Evolutionary conservation across 2,329 filamentous ascomycete species (phyloP).

Genomic region (Paecilomyces niveus): DNA sequence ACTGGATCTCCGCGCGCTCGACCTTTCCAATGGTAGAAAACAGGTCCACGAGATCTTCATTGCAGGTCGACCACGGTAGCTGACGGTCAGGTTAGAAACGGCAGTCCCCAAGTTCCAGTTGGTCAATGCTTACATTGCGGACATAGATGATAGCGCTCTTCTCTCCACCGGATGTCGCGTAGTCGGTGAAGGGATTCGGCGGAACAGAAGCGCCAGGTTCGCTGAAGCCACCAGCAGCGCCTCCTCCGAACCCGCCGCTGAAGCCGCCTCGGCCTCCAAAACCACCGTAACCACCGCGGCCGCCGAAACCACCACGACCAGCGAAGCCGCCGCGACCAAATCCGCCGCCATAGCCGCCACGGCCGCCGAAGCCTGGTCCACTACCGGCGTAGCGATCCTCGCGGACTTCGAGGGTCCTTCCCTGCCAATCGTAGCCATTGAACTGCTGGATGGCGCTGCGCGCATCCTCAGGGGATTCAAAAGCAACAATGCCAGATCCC

Average conservation of each 20-base stretch:
- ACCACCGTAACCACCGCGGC: slow-evolving; percentile 42
- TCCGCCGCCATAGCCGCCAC: slow-evolving; percentile 27
- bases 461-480: slow-evolving; percentile 89
- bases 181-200: slow-evolving; percentile 89
- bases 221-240: slow-evolving; percentile 18
- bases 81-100: slow-evolving; percentile 34
- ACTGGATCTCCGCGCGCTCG: slow-evolving; percentile 97
- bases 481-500: slow-evolving; percentile 94
- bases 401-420: slow-evolving; percentile 83
- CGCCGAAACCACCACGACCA: slow-evolving; percentile 52
- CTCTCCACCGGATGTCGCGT: slow-evolving; percentile 78
- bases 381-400: slow-evolving; percentile 85
- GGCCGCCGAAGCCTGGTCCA: slow-evolving; percentile 28
- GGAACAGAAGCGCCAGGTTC: slow-evolving; percentile 45
- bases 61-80: slow-evolving; percentile 98
- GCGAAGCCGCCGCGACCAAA: slow-evolving; percentile 36
- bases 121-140: slow-evolving; percentile 69
- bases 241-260: slow-evolving; percentile 45
- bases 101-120: neutral
- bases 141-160: slow-evolving; percentile 83
- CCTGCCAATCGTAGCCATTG: slow-evolving; percentile 98
- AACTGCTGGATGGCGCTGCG: slow-evolving; percentile 95
- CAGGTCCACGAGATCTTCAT: slow-evolving; percentile 91
- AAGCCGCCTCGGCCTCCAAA: slow-evolving; percentile 53
- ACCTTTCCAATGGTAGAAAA: slow-evolving; percentile 98